These are phyloP conservation scores for Nakaseomyces nivariensis DNA, from an alignment of 1,139 yeast species.

Conservation along the genomic window DNA sequence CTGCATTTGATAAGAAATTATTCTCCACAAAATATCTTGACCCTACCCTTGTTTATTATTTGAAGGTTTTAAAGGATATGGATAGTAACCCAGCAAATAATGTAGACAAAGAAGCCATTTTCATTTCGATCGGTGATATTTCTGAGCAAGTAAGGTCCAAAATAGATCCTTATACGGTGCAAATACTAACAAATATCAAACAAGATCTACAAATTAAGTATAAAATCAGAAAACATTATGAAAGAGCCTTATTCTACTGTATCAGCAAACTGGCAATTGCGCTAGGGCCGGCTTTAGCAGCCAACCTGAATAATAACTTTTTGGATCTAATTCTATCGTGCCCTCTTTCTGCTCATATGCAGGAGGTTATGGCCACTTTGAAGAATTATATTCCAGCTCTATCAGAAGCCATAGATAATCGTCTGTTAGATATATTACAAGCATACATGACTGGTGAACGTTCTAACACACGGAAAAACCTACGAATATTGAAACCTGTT, in stretches of 20 bases:
- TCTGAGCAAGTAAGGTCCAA: slow-evolving; percentile 78
- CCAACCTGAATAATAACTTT: slow-evolving; percentile 74
- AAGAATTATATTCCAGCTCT: slow-evolving; percentile 72
- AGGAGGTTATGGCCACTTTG: slow-evolving; percentile 59
- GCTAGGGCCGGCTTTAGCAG: slow-evolving; percentile 90
- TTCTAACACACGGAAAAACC: slow-evolving; percentile 84
- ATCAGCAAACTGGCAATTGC: slow-evolving; percentile 79
- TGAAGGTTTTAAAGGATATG: slow-evolving; percentile 67
- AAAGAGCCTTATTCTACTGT: slow-evolving; percentile 83
- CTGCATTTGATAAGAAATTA: slow-evolving; percentile 63
- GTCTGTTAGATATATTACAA: slow-evolving; percentile 64
- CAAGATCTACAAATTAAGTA: slow-evolving; percentile 72
- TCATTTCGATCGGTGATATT: slow-evolving; percentile 77
- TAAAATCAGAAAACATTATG: slow-evolving; percentile 60
- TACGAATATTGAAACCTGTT: slow-evolving; percentile 49
- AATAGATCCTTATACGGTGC: slow-evolving; percentile 81
- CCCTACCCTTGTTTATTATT: slow-evolving; percentile 65
- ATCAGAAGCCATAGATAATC: slow-evolving; percentile 60
- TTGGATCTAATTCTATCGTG: slow-evolving; percentile 74
- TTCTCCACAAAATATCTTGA: slow-evolving; percentile 80
- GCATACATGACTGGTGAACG: slow-evolving; percentile 72
- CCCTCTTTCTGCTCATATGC: slow-evolving; percentile 71
- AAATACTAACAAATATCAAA: slow-evolving; percentile 70
- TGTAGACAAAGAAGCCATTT: slow-evolving; percentile 62
- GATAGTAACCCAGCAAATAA: slow-evolving; percentile 28